Conservation (phyloP, 148 eudicot genomes). For the Bassia scoparia region DNA sequence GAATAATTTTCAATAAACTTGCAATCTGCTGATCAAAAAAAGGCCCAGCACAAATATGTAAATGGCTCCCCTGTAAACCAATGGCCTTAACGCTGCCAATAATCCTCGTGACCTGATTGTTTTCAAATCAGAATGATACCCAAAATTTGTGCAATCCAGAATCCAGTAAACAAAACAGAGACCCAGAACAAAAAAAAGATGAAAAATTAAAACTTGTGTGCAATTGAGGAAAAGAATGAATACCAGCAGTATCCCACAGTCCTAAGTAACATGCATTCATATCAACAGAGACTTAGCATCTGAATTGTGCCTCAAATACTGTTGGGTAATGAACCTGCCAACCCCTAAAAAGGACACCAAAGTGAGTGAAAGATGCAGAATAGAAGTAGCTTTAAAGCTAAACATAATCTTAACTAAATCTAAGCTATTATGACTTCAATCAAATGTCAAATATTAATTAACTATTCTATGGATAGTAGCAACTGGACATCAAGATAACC, state of each 20-base stretch:
- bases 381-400: background rate
- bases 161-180: conserved; percentile 1
- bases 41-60: conserved; percentile 81
- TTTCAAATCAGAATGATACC: conserved; percentile 10
- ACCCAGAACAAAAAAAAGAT: background rate
- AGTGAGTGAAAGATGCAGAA: background rate
- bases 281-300: conserved; percentile 79
- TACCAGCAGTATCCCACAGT: conserved; percentile 97
- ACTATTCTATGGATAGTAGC: background rate
- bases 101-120: conserved; percentile 79
- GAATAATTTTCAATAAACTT: conserved; percentile 97
- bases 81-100: conserved; percentile 91
- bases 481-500: background rate
- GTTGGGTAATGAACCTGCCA: conserved; percentile 73
- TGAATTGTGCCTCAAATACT: conserved; percentile 76
- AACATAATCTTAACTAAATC: no score
- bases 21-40: conserved; percentile 86
- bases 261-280: conserved; percentile 86
- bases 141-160: background rate
- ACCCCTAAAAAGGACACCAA: conserved; percentile 12
- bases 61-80: conserved; percentile 94
- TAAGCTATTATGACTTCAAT: background rate
- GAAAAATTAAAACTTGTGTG: background rate
- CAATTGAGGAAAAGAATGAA: background rate
- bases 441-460: background rate